Percentiles rank a stretch among this genome's conserved stretches.
These are phyloP conservation scores for Ambrosia artemisiifolia DNA, from an alignment of 129 eudicot genomes.

Conservation along the genomic window DNA sequence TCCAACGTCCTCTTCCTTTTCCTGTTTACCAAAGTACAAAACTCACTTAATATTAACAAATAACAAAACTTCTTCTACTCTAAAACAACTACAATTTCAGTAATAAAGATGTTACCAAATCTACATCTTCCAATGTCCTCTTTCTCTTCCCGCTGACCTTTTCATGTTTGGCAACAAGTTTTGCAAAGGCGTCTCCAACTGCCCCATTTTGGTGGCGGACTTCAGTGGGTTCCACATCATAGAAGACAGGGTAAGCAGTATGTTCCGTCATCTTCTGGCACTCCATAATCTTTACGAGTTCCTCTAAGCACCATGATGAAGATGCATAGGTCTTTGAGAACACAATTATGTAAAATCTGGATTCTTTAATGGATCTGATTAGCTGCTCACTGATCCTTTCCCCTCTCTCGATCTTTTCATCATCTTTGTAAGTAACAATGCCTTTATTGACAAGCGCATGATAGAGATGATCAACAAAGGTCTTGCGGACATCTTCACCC, in stretches of 20 bases:
- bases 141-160: background rate
- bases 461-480: background rate
- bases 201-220: background rate
- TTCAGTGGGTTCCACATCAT: slow-evolving; percentile 5
- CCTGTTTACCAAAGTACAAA: background rate
- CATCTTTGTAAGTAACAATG: background rate
- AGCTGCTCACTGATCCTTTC: background rate
- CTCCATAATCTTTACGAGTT: too few species aligned
- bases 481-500: too few species aligned
- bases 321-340: background rate
- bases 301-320: too few species aligned
- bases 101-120: background rate
- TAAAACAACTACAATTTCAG: too few species aligned
- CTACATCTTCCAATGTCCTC: background rate
- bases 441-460: background rate
- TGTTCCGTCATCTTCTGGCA: background rate
- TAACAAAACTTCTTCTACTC: too few species aligned
- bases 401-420: background rate
- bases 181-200: background rate
- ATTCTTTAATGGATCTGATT: background rate
- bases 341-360: background rate
- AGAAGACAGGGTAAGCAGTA: background rate
- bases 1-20: background rate
- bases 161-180: background rate
- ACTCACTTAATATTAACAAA: too few species aligned